Evolutionary conservation across 2,329 filamentous ascomycete genomes (phyloP).

Genomic region (Pseudogymnoascus sp.): DNA sequence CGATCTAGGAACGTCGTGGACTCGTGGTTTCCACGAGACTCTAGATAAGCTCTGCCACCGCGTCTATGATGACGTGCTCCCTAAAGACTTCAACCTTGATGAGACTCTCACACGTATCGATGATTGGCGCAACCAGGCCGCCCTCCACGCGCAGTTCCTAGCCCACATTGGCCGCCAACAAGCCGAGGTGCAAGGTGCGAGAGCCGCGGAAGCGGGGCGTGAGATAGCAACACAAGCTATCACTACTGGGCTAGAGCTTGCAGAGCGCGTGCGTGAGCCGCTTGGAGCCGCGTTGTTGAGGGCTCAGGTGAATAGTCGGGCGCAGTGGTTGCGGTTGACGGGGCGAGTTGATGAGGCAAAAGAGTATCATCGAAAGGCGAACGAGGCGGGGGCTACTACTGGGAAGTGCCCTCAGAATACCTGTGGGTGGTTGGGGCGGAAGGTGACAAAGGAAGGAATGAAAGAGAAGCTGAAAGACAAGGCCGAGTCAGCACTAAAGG

Average conservation of each 20-base stretch:
- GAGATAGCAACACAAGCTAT: background rate
- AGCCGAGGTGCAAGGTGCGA: background rate
- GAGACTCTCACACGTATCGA: background rate
- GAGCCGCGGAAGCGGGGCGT: background rate
- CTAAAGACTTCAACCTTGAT: background rate
- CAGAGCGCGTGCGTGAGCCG: conserved; percentile 26
- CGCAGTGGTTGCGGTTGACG: conserved; percentile 48
- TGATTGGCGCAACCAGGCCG: background rate
- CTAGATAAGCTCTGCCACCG: conserved; percentile 17
- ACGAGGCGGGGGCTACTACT: conserved; percentile 15
- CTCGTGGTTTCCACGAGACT: conserved; percentile 20
- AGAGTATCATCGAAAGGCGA: conserved; percentile 41
- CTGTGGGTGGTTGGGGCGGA: conserved; percentile 1
- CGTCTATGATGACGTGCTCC: background rate
- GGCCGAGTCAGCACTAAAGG: background rate
- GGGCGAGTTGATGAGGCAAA: conserved; percentile 40
- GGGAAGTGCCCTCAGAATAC: background rate
- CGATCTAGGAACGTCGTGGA: conserved; percentile 40
- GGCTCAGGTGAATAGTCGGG: conserved; percentile 47
- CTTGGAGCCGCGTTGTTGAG: conserved; percentile 39
- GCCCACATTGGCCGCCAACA: conserved; percentile 35
- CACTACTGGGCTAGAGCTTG: background rate
- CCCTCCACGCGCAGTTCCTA: conserved; percentile 27
- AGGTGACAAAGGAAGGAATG: background rate
- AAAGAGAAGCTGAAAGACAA: background rate